These are phyloP conservation scores for Aspergillus nanangensis DNA, from an alignment of 495 filamentous ascomycete species.

Conservation along the genomic window DNA sequence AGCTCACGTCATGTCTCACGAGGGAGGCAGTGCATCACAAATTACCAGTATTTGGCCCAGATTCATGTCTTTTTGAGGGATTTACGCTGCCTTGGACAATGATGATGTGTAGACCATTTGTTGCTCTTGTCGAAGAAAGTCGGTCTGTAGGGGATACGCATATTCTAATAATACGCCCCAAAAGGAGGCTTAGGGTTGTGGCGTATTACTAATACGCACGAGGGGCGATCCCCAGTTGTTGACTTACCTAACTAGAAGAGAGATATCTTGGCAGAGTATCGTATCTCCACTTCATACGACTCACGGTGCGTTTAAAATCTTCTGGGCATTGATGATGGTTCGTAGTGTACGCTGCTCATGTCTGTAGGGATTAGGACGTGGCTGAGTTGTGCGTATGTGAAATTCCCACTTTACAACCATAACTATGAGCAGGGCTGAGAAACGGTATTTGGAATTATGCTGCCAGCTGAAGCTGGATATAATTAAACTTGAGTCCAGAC, in stretches of 20 bases:
- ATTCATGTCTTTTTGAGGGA: neutral
- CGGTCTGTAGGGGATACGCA: constrained; percentile 7
- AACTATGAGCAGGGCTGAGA: neutral
- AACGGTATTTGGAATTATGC: constrained; percentile 8
- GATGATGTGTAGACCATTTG: no score
- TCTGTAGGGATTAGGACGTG: constrained; percentile 4
- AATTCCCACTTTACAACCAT: neutral
- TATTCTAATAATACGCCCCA: neutral
- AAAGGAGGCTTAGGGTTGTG: neutral
- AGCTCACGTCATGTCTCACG: neutral
- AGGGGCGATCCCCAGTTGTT: neutral
- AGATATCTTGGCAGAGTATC: no score
- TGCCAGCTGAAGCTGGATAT: neutral
- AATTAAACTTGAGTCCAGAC: neutral
- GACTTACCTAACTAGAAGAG: no score
- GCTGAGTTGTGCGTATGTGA: constrained; percentile 6
- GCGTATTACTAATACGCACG: constrained; percentile 19
- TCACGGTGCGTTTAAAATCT: no score
- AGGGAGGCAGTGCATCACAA: neutral
- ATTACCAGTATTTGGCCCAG: neutral
- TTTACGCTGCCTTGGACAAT: no score
- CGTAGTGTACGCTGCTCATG: neutral
- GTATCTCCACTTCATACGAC: no score
- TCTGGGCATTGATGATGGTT: no score
- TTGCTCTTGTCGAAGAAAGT: no score